Base-by-base conservation (phyloP, 345 rosid genomes). In the Dipteronia sinensis region DNA sequence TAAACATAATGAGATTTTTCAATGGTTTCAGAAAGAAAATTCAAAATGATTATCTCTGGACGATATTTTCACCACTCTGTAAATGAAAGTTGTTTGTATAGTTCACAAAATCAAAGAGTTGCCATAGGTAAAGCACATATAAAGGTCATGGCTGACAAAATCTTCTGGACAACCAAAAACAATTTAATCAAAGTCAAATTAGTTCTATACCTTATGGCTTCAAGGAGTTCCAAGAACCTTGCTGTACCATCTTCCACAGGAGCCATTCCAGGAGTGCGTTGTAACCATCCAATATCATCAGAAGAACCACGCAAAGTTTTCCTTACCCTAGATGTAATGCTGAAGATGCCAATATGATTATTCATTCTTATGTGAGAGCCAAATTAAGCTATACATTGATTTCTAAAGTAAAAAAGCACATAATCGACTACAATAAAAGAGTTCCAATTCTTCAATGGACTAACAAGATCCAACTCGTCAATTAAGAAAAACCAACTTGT, bases 281-380 rank as follows among this genome's bases (percentile, higher is more conserved):
- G 92, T 74, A 91, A 76, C 96, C 92, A 91, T 67, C 96, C 96
- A 66, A 91, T 90, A 82, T 90, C 96, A 78, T 86, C 87, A 53
- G 88, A 82, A 72, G 96, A 91, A 75, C 93, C 96, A 19, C 40
- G 84, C 78, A 90, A 74, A 8, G 93, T 86, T 82, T 69, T 91
- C 69, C 63, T 80, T 58, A 90, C 73, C 64, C 92, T 86, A 80
- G 92, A 85, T 53, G 65, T 72, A 78, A 91, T 61, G 73, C 96
- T 90, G 90, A 73, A 70, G 49, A 73, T 29, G 44, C 20, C 65
- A 75, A 84, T 75, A 68, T 20, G 15, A 56, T 17, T 29, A 55
- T 44, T 20, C 13, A 59, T 44, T 67, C 38, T 34, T 17, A 80
- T 46, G 63, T 65, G 17, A 56, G 55, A 66, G 72, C 40, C 46